These are phyloP conservation scores for Calocybe indica DNA, from an alignment of 768 basidiomycete species.

Conservation along the genomic window DNA sequence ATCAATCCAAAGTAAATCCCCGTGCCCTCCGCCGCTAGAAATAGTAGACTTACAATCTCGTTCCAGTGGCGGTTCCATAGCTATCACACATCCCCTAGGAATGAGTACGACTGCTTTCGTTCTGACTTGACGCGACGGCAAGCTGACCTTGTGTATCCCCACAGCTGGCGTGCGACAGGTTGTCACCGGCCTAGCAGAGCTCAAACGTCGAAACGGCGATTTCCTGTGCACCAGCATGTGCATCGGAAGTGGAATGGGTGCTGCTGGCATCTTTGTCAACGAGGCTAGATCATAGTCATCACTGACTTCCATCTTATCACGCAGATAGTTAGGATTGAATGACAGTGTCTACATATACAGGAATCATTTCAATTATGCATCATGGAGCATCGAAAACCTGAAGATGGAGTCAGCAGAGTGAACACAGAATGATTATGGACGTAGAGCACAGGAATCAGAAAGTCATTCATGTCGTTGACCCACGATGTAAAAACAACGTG, in stretches of 20 bases:
- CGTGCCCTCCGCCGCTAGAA: not conserved
- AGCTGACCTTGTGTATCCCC: constrained; percentile 8
- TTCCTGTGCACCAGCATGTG: constrained; percentile 78
- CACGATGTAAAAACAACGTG: constrained; percentile 29
- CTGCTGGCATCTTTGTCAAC: constrained; percentile 75
- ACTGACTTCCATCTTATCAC: not conserved
- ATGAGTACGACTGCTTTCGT: constrained; percentile 56
- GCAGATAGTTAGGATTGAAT: too few species aligned
- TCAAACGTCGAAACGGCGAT: constrained; percentile 60
- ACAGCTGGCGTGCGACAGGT: constrained; percentile 82
- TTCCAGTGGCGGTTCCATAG: constrained; percentile 79
- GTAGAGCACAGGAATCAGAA: constrained; percentile 62
- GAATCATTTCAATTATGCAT: too few species aligned
- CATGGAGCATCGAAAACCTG: too few species aligned
- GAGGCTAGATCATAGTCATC: constrained; percentile 31
- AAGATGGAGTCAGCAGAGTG: not conserved
- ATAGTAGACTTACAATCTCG: not conserved
- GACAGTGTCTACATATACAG: too few species aligned
- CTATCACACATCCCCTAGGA: constrained; percentile 75
- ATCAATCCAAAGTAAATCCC: constrained; percentile 75
- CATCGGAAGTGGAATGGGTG: constrained; percentile 86
- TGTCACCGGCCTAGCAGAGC: constrained; percentile 81
- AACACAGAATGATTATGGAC: constrained; percentile 2
- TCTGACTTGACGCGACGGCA: not conserved
- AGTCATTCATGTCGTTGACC: constrained; percentile 81